Evolutionary conservation across 495 filamentous ascomycete species (phyloP).

Genomic region (Neurospora terricola): DNA sequence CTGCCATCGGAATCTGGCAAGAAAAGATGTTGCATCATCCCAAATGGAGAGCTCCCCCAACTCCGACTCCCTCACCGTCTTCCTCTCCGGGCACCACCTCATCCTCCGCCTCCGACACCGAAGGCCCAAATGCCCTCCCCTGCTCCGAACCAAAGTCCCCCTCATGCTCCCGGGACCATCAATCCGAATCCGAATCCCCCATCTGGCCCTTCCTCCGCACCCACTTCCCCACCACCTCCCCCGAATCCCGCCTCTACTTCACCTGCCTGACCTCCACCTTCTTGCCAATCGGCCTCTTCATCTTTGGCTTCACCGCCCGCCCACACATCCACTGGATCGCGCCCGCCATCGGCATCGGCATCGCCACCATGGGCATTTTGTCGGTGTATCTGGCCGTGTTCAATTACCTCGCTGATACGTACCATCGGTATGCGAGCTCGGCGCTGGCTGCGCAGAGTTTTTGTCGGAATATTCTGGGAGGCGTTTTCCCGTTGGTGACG

Average conservation of each 20-base stretch:
- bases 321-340: constrained; percentile 65
- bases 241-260: constrained; percentile 77
- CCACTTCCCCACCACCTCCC: constrained; percentile 40
- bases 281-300: constrained; percentile 55
- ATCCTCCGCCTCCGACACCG: constrained; percentile 4
- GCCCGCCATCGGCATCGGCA: constrained; percentile 58
- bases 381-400: constrained; percentile 83
- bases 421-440: constrained; percentile 73
- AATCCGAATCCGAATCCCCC: no score
- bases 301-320: constrained; percentile 71
- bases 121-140: background rate
- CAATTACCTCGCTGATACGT: constrained; percentile 91
- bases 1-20: constrained; percentile 66
- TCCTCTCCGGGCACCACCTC: background rate
- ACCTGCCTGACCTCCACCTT: constrained; percentile 59
- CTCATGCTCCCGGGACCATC: no score
- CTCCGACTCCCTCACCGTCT: no score
- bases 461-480: constrained; percentile 74
- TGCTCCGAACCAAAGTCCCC: constrained; percentile 10
- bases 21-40: constrained; percentile 38
- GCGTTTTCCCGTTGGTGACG: constrained; percentile 72
- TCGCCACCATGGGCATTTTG: constrained; percentile 82
- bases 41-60: constrained; percentile 21
- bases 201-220: constrained; percentile 30
- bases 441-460: constrained; percentile 84